phyloP scores from a whole-genome alignment of 352 stramenopile species.

The Phytopythium delawarense region DNA sequence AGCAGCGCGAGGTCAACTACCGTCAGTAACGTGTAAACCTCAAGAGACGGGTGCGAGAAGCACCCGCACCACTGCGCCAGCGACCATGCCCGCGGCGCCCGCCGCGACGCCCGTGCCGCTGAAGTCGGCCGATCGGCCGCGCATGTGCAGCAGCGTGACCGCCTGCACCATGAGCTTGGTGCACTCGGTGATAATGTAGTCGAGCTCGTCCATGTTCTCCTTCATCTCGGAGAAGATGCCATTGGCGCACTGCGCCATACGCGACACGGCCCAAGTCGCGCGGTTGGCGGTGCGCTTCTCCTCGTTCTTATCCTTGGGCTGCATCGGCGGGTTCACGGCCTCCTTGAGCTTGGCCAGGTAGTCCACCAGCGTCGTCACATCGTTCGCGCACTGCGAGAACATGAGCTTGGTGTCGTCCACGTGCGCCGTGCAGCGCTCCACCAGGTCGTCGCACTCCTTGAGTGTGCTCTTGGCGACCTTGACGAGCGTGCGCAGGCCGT shows the following conservation, averaged over 20 bases:
- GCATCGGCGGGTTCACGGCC: slow-evolving; percentile 44
- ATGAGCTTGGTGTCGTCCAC: slow-evolving; percentile 79
- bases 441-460: slow-evolving; percentile 59
- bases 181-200: slow-evolving; percentile 76
- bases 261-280: slow-evolving; percentile 68
- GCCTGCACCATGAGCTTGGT: slow-evolving; percentile 84
- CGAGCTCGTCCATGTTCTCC: slow-evolving; percentile 70
- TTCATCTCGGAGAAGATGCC: slow-evolving; percentile 68
- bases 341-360: slow-evolving; percentile 76
- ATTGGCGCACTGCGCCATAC: slow-evolving; percentile 67
- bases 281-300: slow-evolving; percentile 67
- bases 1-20: too few species aligned
- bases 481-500: slow-evolving; percentile 53
- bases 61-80: slow-evolving; percentile 58
- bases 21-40: neutral
- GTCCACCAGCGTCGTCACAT: slow-evolving; percentile 70
- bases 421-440: slow-evolving; percentile 63
- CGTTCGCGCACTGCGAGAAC: slow-evolving; percentile 75
- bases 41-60: neutral
- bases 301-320: slow-evolving; percentile 59
- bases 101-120: slow-evolving; percentile 81
- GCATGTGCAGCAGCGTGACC: slow-evolving; percentile 84
- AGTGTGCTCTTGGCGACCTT: slow-evolving; percentile 70
- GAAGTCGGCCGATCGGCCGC: slow-evolving; percentile 74
- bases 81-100: slow-evolving; percentile 74